Conservation (phyloP, 2,329 filamentous ascomycete genomes). For the Geosmithia morbida region DNA sequence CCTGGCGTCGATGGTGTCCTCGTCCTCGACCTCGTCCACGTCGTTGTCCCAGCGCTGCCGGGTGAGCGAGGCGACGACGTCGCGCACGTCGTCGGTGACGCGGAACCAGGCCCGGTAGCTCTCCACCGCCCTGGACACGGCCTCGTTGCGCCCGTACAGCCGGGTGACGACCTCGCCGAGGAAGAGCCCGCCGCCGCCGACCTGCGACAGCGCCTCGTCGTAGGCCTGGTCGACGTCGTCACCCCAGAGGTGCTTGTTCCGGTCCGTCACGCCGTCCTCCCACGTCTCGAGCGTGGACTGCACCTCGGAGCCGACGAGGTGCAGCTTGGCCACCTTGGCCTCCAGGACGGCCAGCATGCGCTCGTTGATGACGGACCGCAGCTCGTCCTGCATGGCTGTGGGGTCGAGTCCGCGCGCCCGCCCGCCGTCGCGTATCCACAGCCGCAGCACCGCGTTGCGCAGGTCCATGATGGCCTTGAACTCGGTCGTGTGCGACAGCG, state of each 20-base stretch:
- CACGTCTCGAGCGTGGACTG: slow-evolving; percentile 46
- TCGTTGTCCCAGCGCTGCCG: slow-evolving; percentile 65
- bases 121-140: slow-evolving; percentile 45
- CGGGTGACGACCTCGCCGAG: slow-evolving; percentile 54
- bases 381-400: slow-evolving; percentile 49
- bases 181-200: slow-evolving; percentile 53
- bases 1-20: slow-evolving; percentile 51
- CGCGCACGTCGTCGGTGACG: slow-evolving; percentile 53
- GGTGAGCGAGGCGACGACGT: slow-evolving; percentile 48
- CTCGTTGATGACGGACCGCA: slow-evolving; percentile 55
- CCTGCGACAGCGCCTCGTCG: slow-evolving; percentile 45
- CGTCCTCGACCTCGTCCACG: slow-evolving; percentile 58
- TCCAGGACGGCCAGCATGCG: slow-evolving; percentile 51
- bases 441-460: slow-evolving; percentile 54
- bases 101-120: slow-evolving; percentile 60
- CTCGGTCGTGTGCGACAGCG: slow-evolving; percentile 44
- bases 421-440: slow-evolving; percentile 59
- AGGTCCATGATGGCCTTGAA: slow-evolving; percentile 57
- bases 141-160: slow-evolving; percentile 57
- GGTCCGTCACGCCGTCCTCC: slow-evolving; percentile 36
- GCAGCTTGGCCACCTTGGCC: slow-evolving; percentile 47
- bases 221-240: slow-evolving; percentile 39
- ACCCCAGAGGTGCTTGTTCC: slow-evolving; percentile 52
- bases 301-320: slow-evolving; percentile 50
- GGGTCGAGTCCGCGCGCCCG: slow-evolving; percentile 53